phyloP scores from a whole-genome alignment of 2,329 filamentous ascomycete species.

The Penicillium italicum region DNA sequence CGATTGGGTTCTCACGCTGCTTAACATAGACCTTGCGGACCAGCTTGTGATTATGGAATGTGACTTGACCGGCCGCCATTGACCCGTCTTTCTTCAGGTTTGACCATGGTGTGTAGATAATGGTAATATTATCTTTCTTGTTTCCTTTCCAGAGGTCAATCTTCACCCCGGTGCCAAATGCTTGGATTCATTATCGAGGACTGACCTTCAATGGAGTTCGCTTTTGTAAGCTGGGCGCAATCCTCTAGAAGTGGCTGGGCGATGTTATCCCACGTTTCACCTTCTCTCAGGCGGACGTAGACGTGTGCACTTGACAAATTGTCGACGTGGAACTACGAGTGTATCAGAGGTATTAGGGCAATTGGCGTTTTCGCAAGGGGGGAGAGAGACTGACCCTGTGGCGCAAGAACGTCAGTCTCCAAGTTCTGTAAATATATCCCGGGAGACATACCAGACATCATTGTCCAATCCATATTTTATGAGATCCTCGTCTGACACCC shows the following conservation, averaged over 20 bases:
- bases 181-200: not conserved
- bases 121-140: slow-evolving; percentile 95
- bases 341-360: slow-evolving; percentile 10
- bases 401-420: slow-evolving; percentile 8
- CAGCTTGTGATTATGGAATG: slow-evolving; percentile 81
- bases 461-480: slow-evolving; percentile 90
- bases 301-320: slow-evolving; percentile 96
- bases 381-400: slow-evolving; percentile 31
- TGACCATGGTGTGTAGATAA: slow-evolving; percentile 97
- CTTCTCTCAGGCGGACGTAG: slow-evolving; percentile 79
- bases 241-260: slow-evolving; percentile 72
- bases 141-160: slow-evolving; percentile 60
- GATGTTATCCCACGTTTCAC: slow-evolving; percentile 79
- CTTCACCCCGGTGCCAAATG: not conserved
- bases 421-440: not conserved
- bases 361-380: not conserved
- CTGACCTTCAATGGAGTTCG: slow-evolving; percentile 92
- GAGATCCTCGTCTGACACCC: slow-evolving; percentile 75
- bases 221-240: slow-evolving; percentile 96
- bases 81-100: slow-evolving; percentile 93
- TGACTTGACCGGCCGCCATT: slow-evolving; percentile 93
- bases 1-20: slow-evolving; percentile 78
- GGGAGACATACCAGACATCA: slow-evolving; percentile 72
- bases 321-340: slow-evolving; percentile 81
- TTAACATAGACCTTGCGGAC: slow-evolving; percentile 79